Evolutionary conservation across 202 grass and related monocot genomes (phyloP).

Genomic region (Setaria italica): DNA sequence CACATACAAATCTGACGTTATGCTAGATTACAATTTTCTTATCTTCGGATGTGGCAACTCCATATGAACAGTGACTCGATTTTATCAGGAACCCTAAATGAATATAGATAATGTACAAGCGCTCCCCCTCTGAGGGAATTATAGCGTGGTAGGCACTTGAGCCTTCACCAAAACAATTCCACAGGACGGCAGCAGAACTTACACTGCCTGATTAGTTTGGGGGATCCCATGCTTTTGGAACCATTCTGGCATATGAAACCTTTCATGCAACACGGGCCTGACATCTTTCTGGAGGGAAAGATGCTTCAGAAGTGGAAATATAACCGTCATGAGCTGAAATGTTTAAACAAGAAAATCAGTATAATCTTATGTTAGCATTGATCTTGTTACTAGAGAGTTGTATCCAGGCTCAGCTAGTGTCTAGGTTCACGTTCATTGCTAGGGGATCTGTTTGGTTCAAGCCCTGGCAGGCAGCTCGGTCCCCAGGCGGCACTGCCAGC

Average conservation of each 20-base stretch:
- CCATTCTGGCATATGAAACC: conserved; percentile 99
- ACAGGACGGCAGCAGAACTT: conserved; percentile 37
- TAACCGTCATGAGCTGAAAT: conserved; percentile 85
- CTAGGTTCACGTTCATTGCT: no score
- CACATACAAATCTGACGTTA: conserved; percentile 44
- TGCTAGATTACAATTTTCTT: conserved; percentile 68
- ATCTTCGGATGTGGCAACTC: conserved; percentile 48
- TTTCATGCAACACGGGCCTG: conserved; percentile 82
- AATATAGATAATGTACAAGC: conserved; percentile 63
- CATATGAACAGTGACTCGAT: conserved; percentile 52
- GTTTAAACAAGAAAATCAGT: conserved; percentile 45
- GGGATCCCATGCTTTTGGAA: conserved; percentile 94
- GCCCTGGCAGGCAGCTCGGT: no score
- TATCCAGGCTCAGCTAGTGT: no score
- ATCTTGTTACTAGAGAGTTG: no score
- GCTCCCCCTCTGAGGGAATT: conserved; percentile 44
- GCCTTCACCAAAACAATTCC: conserved; percentile 47
- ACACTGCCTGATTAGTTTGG: conserved; percentile 55
- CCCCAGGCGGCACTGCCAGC: no score
- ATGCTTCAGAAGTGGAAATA: conserved; percentile 92
- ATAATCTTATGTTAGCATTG: background rate
- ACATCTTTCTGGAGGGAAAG: conserved; percentile 89
- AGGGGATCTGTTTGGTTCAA: no score
- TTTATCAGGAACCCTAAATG: conserved; percentile 54
- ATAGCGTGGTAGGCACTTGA: conserved; percentile 45